phyloP scores from a whole-genome alignment of 2,329 filamentous ascomycete species.

The Pyrenophora teres region DNA sequence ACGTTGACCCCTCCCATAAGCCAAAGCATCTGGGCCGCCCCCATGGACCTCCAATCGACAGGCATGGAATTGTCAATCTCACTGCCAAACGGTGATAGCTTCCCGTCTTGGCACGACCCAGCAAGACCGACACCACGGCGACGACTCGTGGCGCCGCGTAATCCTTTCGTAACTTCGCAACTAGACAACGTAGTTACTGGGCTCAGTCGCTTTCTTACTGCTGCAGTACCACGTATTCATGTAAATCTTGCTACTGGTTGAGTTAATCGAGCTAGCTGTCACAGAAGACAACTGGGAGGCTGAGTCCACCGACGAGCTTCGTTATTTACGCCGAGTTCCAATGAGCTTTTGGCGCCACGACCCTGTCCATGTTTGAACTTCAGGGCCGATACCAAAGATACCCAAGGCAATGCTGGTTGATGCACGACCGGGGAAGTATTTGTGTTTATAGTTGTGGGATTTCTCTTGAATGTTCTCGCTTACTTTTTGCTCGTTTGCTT shows the following conservation, averaged over 20 bases:
- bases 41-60: no score
- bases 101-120: not conserved
- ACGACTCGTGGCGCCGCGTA: conserved; percentile 2
- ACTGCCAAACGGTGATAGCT: not conserved
- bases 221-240: no score
- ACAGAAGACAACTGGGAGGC: conserved; percentile 1
- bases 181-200: not conserved
- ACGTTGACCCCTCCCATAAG: no score
- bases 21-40: no score
- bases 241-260: no score
- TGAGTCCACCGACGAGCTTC: conserved; percentile 7
- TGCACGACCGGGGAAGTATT: not conserved
- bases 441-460: not conserved
- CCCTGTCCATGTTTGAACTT: conserved; percentile 4
- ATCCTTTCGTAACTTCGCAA: not conserved
- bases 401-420: not conserved
- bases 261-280: not conserved
- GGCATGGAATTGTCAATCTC: no score
- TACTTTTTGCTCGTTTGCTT: no score
- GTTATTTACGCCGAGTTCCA: conserved; percentile 3
- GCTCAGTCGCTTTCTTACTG: not conserved
- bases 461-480: not conserved
- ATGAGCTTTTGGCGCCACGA: conserved; percentile 5
- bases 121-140: not conserved
- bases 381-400: not conserved